Conservation (phyloP, 75 land plant genomes). For the Pinus taeda region DNA sequence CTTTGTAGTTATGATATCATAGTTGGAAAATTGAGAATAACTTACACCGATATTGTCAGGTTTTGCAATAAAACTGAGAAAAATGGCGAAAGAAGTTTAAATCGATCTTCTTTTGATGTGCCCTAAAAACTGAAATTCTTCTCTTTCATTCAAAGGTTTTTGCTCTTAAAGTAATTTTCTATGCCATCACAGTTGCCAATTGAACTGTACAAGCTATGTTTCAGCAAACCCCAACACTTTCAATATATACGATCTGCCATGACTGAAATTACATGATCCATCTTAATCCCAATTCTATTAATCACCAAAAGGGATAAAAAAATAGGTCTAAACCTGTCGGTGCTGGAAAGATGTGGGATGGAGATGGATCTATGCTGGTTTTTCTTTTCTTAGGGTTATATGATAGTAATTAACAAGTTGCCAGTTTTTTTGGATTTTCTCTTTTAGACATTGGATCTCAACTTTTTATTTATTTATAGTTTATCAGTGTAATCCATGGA, state of each 20-base stretch:
- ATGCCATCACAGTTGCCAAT: background rate
- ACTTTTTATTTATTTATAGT: too few species aligned
- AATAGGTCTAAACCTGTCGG: too few species aligned
- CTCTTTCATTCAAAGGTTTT: background rate
- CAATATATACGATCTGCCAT: background rate
- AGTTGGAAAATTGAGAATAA: background rate
- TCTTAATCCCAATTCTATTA: too few species aligned
- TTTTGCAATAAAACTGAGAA: background rate
- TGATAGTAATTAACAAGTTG: too few species aligned
- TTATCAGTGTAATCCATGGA: too few species aligned
- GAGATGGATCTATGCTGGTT: too few species aligned
- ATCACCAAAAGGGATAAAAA: too few species aligned
- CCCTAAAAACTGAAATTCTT: background rate
- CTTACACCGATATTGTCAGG: background rate
- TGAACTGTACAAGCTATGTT: background rate
- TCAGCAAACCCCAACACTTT: background rate
- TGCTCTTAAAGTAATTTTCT: background rate
- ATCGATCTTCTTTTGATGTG: background rate
- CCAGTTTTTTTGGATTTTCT: too few species aligned
- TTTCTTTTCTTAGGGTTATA: too few species aligned
- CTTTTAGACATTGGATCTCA: too few species aligned
- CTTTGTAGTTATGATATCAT: background rate
- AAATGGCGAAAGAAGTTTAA: background rate
- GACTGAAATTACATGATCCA: background rate
- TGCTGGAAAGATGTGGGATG: too few species aligned